A percentile compares a stretch with the other conserved stretches of the same genome.
Conservation (phyloP, 192 early-diverging fungal species). For the Linnemannia hyalina region DNA sequence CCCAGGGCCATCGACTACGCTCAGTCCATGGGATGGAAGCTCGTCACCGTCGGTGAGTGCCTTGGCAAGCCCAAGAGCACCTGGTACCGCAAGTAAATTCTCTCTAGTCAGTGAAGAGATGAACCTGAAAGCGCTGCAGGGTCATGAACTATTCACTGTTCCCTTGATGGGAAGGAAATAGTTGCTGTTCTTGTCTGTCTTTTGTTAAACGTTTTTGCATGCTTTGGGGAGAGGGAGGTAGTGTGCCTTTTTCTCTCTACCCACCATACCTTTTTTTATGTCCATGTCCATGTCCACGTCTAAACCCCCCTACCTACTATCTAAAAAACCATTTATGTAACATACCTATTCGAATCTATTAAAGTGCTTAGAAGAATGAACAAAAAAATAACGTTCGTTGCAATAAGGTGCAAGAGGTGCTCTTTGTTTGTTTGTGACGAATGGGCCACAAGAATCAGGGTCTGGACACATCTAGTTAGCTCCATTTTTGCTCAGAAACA, state of each 20-base stretch:
- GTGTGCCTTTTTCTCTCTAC: neutral
- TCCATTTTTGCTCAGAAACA: neutral
- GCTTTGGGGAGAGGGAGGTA: neutral
- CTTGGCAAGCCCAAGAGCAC: conserved; percentile 34
- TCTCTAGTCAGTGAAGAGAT: neutral
- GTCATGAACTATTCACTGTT: no score
- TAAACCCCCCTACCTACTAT: neutral
- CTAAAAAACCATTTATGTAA: neutral
- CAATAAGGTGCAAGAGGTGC: no score
- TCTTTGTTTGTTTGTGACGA: neutral
- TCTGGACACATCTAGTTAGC: neutral
- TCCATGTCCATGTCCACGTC: neutral
- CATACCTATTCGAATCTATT: neutral
- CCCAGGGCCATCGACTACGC: conserved; percentile 58
- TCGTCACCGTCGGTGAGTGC: conserved; percentile 63
- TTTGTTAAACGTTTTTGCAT: no score
- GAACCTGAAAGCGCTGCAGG: no score
- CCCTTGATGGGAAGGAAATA: no score
- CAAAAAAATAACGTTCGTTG: neutral
- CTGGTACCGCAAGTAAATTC: conserved; percentile 40
- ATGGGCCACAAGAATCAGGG: neutral
- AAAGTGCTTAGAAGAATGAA: neutral
- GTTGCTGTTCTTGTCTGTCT: no score
- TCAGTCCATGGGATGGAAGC: conserved; percentile 53
- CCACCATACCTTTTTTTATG: neutral